A percentile compares a stretch with the other conserved stretches of the same genome.
phyloP scores from a whole-genome alignment of 2,329 filamentous ascomycete genomes.

The Phyllosticta ampelicida region DNA sequence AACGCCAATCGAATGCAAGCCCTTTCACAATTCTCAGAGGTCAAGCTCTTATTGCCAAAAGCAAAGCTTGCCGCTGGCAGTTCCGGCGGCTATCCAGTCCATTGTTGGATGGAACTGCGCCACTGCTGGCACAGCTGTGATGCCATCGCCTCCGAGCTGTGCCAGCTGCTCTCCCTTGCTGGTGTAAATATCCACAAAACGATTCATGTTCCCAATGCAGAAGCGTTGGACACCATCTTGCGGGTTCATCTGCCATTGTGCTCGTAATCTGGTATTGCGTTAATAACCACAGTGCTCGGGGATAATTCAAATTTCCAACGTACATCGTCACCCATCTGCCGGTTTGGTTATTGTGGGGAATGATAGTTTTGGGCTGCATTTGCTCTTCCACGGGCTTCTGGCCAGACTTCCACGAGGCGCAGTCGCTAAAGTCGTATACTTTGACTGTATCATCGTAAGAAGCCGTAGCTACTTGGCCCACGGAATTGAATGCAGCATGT shows the following conservation, averaged over 20 bases:
- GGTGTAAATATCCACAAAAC: constrained; percentile 87
- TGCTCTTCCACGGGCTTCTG: constrained; percentile 48
- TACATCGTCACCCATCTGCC: constrained; percentile 84
- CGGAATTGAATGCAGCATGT: constrained; percentile 80
- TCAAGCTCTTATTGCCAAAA: constrained; percentile 60
- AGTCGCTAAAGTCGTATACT: constrained; percentile 63
- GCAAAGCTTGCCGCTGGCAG: constrained; percentile 82
- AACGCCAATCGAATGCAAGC: background rate
- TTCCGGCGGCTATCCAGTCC: constrained; percentile 90
- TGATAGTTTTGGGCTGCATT: constrained; percentile 57
- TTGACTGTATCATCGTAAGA: constrained; percentile 95
- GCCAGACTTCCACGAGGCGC: constrained; percentile 39
- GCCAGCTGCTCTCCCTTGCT: constrained; percentile 75
- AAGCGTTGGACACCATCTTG: constrained; percentile 75
- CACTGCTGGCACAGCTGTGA: constrained; percentile 89
- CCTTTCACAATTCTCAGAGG: background rate
- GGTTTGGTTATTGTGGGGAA: constrained; percentile 91
- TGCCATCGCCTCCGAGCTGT: constrained; percentile 76
- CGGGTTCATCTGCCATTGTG: constrained; percentile 82
- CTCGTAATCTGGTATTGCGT: constrained; percentile 39
- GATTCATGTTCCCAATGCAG: constrained; percentile 93
- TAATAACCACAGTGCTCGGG: background rate
- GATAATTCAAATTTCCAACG: constrained; percentile 22
- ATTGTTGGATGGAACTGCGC: constrained; percentile 77
- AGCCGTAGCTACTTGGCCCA: constrained; percentile 78